A percentile compares a stretch with the other conserved stretches of the same genome.
Conservation (phyloP, 352 stramenopile species). For the Pythium sukuiense region DNA sequence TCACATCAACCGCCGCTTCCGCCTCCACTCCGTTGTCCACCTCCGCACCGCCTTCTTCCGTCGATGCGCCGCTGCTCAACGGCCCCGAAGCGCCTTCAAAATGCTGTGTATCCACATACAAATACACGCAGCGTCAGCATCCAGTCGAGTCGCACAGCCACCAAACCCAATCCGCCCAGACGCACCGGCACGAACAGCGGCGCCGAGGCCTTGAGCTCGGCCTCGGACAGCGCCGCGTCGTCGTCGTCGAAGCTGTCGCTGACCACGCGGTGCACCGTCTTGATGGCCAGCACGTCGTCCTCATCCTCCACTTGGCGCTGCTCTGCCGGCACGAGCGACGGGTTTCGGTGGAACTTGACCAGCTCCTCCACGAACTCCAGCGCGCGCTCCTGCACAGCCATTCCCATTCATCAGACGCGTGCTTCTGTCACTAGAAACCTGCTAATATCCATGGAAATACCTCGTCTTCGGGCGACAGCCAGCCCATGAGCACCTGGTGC, state of each 20-base stretch:
- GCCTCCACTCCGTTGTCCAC: slow-evolving; percentile 18
- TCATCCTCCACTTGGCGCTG: slow-evolving; percentile 29
- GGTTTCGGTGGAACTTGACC: slow-evolving; percentile 54
- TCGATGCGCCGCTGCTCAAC: slow-evolving; percentile 25
- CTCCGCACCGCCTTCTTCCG: slow-evolving; percentile 18
- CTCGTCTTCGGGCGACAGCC: slow-evolving; percentile 75
- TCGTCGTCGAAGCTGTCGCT: slow-evolving; percentile 18
- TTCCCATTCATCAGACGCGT: not conserved
- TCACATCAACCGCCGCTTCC: slow-evolving; percentile 29
- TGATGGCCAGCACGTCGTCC: slow-evolving; percentile 14
- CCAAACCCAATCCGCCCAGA: slow-evolving; percentile 3
- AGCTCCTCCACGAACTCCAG: slow-evolving; percentile 74
- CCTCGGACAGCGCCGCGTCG: slow-evolving; percentile 19
- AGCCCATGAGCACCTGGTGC: slow-evolving; percentile 84
- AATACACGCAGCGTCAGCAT: slow-evolving; percentile 1
- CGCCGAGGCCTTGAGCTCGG: slow-evolving; percentile 73
- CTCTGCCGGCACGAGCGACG: slow-evolving; percentile 49
- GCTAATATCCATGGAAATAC: slow-evolving; percentile 20
- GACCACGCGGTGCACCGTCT: slow-evolving; percentile 2
- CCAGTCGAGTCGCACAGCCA: not conserved
- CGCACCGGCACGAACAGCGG: slow-evolving; percentile 63
- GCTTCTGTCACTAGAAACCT: not conserved
- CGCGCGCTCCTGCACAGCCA: slow-evolving; percentile 41
- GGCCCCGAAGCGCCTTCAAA: slow-evolving; percentile 18
- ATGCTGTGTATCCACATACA: slow-evolving; percentile 11